Evolutionary conservation across 192 early-diverging fungal species (phyloP).

Genomic region (Fimicolochytrium jonesii): DNA sequence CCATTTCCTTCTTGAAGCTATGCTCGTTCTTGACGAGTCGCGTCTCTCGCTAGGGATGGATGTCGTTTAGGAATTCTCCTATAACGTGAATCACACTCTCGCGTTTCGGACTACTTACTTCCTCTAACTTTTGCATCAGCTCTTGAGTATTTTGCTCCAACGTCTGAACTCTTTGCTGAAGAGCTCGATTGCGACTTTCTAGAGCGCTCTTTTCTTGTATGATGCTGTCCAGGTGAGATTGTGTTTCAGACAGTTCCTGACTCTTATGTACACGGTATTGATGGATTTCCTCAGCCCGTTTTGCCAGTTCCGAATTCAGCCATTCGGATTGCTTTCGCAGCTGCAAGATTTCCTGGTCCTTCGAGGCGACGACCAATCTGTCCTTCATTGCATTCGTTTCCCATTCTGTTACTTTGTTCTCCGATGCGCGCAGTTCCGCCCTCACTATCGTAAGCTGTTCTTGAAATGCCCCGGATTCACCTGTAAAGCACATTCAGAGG

Average conservation of each 20-base stretch:
- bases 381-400: constrained; percentile 24
- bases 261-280: constrained; percentile 50
- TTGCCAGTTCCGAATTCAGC: constrained; percentile 65
- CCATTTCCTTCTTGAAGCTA: constrained; percentile 65
- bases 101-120: too few relatives aligned
- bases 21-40: constrained; percentile 39
- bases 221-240: constrained; percentile 48
- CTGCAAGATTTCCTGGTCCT: constrained; percentile 59
- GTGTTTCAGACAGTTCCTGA: constrained; percentile 39
- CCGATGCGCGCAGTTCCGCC: constrained; percentile 16
- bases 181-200: constrained; percentile 18
- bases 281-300: constrained; percentile 47
- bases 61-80: background rate
- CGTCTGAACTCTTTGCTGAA: constrained; percentile 36
- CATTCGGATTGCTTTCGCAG: constrained; percentile 56
- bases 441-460: constrained; percentile 6
- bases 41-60: constrained; percentile 8
- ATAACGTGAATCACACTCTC: too few relatives aligned
- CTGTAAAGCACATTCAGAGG: background rate
- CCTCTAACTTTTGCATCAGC: constrained; percentile 37
- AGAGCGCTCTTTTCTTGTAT: constrained; percentile 49
- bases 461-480: constrained; percentile 13
- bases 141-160: constrained; percentile 35
- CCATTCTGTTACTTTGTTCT: constrained; percentile 15
- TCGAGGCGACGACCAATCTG: background rate